Evolutionary conservation across 2,329 filamentous ascomycete genomes (phyloP).

Genomic region (Cylindrodendrum hubeiense): DNA sequence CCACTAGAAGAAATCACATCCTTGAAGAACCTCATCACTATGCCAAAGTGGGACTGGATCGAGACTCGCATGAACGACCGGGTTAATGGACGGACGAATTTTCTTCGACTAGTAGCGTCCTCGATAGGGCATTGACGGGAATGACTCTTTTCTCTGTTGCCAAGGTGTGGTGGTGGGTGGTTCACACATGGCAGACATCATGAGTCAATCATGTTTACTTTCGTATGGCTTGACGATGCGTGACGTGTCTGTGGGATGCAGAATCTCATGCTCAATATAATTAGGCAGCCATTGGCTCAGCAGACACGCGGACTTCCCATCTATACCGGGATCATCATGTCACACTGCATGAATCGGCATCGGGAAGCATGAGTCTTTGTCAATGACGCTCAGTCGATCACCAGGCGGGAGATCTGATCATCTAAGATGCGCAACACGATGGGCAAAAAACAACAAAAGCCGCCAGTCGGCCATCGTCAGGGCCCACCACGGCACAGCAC

Average conservation of each 20-base stretch:
- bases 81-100: neutral
- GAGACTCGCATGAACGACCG: neutral
- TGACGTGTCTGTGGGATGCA: conserved; percentile 35
- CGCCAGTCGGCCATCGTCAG: conserved; percentile 4
- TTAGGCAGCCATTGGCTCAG: conserved; percentile 26
- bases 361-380: conserved; percentile 11
- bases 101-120: neutral
- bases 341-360: neutral
- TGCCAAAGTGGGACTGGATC: neutral
- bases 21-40: neutral
- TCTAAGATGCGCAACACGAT: conserved; percentile 13
- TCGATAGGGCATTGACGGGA: neutral
- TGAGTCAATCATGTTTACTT: neutral
- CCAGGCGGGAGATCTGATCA: conserved; percentile 31
- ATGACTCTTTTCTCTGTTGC: neutral
- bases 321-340: neutral
- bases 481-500: neutral
- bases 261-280: neutral
- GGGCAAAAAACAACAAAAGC: conserved; percentile 6
- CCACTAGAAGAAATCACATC: neutral
- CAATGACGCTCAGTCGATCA: conserved; percentile 33
- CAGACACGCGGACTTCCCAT: neutral
- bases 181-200: neutral
- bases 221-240: conserved; percentile 7
- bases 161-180: neutral